Base-by-base conservation (phyloP, 2,329 filamentous ascomycete genomes). In the Xylariales sp. region DNA sequence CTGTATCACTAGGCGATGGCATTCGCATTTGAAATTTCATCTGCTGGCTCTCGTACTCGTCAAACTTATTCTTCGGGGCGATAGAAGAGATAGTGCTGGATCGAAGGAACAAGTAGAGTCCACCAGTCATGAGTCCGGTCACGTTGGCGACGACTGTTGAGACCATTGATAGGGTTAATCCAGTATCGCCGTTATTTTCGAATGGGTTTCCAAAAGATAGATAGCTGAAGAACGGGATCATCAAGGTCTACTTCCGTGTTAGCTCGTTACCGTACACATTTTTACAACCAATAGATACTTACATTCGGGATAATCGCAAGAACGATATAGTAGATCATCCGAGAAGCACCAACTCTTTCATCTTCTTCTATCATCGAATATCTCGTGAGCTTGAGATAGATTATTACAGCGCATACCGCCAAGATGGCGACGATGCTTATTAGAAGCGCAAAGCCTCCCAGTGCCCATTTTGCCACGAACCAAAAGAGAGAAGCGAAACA, bases 401-500 rank as follows among this genome's bases (percentile, higher is more conserved):
- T 85, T 32, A 85, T 78, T 12, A 84, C 74, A n/a, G 83, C 82
- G 70, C 85, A 83, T 12, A 84, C 69, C 14, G 88, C 74, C 60
- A 91, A 79, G 30, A 84, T 75, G 43, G 82, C 76, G n/a, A 84
- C 80, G 50, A 90, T 81, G 23, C 81, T 75, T 28, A 84, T 77
- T 10, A 91, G 76, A 1, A 91, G 75, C 9, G 81, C 82, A 63
- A 92, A 85, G 65, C 84, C 86, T 5, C 85, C 83, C 14, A 84
- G 75, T n/a, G 87, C 84, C 79, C 89, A 92, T 71, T 82, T 83
- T 63, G 86, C 83, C 49, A 91, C 81, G 69, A 90, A 91, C 87
- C 88, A 92, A 71, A 91, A 87, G 7, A 93, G 81, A 5, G 88
- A 89, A 30, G 88, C 89, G 72, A 91, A 89, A 79, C 90, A 93